These are phyloP conservation scores for Lachancea lanzarotensis DNA, from an alignment of 805 yeast species.

Conservation along the genomic window DNA sequence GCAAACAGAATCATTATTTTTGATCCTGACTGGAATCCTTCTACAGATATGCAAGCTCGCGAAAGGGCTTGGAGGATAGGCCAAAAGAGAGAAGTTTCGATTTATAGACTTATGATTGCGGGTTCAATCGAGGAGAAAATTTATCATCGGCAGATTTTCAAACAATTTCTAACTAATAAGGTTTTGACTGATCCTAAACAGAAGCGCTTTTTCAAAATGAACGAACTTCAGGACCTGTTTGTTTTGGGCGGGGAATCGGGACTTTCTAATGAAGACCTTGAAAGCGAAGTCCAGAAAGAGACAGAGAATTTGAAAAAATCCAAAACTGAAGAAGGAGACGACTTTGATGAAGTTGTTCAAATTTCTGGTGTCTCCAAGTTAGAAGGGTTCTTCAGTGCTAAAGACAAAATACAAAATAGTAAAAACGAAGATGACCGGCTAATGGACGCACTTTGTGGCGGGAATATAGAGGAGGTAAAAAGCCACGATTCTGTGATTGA, in stretches of 20 bases:
- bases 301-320: slow-evolving; percentile 36
- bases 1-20: slow-evolving; percentile 90
- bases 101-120: slow-evolving; percentile 85
- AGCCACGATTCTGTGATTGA: slow-evolving; percentile 74
- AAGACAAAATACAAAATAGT: slow-evolving; percentile 35
- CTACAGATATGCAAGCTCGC: slow-evolving; percentile 93
- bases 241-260: slow-evolving; percentile 67
- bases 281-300: slow-evolving; percentile 54
- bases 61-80: slow-evolving; percentile 98
- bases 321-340: slow-evolving; percentile 48
- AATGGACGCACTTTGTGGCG: slow-evolving; percentile 65
- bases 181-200: slow-evolving; percentile 94
- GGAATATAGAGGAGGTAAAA: slow-evolving; percentile 67
- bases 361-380: slow-evolving; percentile 69
- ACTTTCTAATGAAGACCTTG: slow-evolving; percentile 28
- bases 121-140: slow-evolving; percentile 96
- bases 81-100: slow-evolving; percentile 85
- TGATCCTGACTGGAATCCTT: slow-evolving; percentile 99
- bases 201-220: slow-evolving; percentile 83
- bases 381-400: slow-evolving; percentile 54
- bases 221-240: slow-evolving; percentile 85
- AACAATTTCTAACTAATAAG: slow-evolving; percentile 87
- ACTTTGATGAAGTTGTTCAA: slow-evolving; percentile 55
- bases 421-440: slow-evolving; percentile 54
- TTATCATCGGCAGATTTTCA: slow-evolving; percentile 93